Evolutionary conservation across 768 basidiomycete genomes (phyloP).

Genomic region (Leccinum aurantiacum): DNA sequence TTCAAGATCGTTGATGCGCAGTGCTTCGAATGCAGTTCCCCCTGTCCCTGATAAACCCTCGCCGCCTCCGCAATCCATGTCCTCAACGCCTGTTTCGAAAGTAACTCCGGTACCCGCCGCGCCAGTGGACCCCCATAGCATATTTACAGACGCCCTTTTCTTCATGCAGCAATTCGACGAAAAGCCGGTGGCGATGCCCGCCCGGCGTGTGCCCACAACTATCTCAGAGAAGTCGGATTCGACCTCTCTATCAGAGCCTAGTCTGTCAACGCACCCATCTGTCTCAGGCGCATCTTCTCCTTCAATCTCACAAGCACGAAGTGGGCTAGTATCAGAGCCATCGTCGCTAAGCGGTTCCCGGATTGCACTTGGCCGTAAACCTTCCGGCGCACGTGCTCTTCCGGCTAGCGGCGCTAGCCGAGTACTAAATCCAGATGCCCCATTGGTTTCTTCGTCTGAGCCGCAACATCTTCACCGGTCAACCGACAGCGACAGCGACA

Average conservation of each 20-base stretch:
- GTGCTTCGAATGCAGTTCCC: conserved; percentile 19
- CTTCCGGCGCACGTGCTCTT: conserved; percentile 81
- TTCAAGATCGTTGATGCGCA: conserved; percentile 17
- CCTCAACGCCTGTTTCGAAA: conserved; percentile 32
- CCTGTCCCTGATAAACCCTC: conserved; percentile 30
- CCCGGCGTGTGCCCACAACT: conserved; percentile 45
- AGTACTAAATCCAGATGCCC: conserved; percentile 36
- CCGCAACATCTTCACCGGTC: conserved; percentile 27
- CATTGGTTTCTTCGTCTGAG: conserved; percentile 41
- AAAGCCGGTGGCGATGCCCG: conserved; percentile 21
- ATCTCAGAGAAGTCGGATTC: conserved; percentile 45
- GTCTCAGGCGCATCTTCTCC: conserved; percentile 27
- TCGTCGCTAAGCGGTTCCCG: conserved; percentile 41
- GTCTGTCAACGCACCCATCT: conserved; percentile 13
- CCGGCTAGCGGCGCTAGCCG: conserved; percentile 33
- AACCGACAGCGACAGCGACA: conserved; percentile 33
- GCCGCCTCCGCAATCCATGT: conserved; percentile 15
- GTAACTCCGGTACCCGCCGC: conserved; percentile 13
- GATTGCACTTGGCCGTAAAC: conserved; percentile 57
- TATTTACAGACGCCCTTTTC: conserved; percentile 60
- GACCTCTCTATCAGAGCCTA: conserved; percentile 33
- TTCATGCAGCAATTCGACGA: conserved; percentile 63
- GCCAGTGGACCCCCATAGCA: conserved; percentile 31
- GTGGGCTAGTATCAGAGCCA: conserved; percentile 32
- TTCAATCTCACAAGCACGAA: conserved; percentile 17